Evolutionary conservation across 2,329 filamentous ascomycete species (phyloP).

Genomic region (Colletotrichum costaricense): DNA sequence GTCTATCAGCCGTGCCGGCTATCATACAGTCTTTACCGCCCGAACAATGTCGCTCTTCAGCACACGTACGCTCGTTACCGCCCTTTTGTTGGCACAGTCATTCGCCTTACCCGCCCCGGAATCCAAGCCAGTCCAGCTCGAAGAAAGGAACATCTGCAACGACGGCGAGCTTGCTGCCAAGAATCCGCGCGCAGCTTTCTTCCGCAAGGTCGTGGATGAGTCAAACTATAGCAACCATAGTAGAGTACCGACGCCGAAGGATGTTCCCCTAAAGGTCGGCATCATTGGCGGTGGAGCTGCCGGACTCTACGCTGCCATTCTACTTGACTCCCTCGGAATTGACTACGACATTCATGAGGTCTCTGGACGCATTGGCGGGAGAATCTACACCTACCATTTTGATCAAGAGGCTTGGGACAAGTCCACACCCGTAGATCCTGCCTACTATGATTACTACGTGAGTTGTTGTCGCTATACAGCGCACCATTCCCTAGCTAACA

Average conservation of each 20-base stretch:
- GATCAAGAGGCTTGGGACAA: constrained; percentile 37
- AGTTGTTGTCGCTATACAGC: background rate
- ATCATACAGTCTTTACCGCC: constrained; percentile 14
- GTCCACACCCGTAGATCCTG: constrained; percentile 34
- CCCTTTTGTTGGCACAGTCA: constrained; percentile 31
- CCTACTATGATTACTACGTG: constrained; percentile 47
- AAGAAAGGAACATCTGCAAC: constrained; percentile 31
- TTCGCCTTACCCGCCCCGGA: constrained; percentile 29
- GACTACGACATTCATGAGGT: constrained; percentile 52
- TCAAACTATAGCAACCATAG: constrained; percentile 35
- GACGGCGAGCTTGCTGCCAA: constrained; percentile 34
- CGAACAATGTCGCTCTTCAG: constrained; percentile 28
- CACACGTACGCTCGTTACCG: constrained; percentile 23
- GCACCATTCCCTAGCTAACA: background rate
- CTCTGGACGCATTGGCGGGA: constrained; percentile 47
- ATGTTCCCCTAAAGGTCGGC: constrained; percentile 41
- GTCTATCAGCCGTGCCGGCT: background rate
- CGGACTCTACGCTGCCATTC: constrained; percentile 47
- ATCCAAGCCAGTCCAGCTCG: background rate
- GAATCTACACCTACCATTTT: constrained; percentile 50
- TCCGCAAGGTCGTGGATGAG: constrained; percentile 29
- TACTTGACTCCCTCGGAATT: constrained; percentile 46
- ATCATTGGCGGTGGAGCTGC: constrained; percentile 52
- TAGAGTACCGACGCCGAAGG: constrained; percentile 26
- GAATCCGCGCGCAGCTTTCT: constrained; percentile 38